A percentile compares a stretch with the other conserved stretches of the same genome.
phyloP scores from a whole-genome alignment of 2,329 filamentous ascomycete species.

The Aureobasidium sp. region DNA sequence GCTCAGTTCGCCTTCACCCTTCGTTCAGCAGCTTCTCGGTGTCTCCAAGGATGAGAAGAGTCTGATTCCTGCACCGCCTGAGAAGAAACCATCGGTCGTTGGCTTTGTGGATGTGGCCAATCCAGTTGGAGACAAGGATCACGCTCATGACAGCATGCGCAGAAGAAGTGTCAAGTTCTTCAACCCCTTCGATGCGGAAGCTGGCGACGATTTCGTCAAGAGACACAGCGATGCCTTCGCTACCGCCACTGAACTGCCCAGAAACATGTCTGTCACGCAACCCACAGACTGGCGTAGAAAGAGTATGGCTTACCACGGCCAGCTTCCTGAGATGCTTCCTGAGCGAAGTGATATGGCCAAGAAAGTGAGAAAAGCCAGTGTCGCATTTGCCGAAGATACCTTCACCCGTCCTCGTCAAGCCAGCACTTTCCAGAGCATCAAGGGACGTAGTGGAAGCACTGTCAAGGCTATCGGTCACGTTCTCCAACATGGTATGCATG shows the following conservation, averaged over 20 bases:
- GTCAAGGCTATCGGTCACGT: not conserved
- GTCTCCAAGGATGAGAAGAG: not conserved
- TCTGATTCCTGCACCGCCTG: not conserved
- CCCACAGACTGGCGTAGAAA: conserved; percentile 3
- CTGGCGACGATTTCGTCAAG: not conserved
- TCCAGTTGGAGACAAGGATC: not conserved
- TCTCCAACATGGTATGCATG: not conserved
- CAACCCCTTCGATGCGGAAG: not conserved
- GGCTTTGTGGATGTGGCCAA: not conserved
- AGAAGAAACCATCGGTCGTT: not conserved
- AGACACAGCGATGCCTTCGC: not conserved
- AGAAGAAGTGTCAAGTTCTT: conserved; percentile 2
- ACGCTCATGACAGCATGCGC: not conserved
- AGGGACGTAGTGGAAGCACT: not conserved
- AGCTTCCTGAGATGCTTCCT: not conserved
- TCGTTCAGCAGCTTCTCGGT: not conserved
- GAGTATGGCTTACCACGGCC: not conserved
- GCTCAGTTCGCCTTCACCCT: not conserved
- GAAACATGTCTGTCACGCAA: not conserved
- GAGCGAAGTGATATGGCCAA: not conserved
- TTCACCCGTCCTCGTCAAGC: not conserved
- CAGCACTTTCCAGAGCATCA: conserved; percentile 5
- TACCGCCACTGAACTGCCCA: not conserved
- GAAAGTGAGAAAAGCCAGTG: not conserved
- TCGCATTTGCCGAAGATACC: not conserved